Evolutionary conservation across 495 filamentous ascomycete species (phyloP).

Genomic region (Aspergillus nanangensis): DNA sequence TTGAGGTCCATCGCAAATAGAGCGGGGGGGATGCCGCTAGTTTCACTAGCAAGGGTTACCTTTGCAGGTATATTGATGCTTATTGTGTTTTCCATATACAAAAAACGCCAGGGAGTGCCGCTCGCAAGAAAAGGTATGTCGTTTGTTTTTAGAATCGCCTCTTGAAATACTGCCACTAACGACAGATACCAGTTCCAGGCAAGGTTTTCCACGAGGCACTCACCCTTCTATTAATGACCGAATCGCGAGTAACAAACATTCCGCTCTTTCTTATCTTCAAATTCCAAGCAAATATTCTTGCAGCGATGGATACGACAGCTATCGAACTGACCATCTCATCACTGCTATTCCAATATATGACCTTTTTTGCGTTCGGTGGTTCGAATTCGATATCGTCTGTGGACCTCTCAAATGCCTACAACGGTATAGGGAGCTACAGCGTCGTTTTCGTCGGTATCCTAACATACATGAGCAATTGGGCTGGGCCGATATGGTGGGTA

Average conservation of each 20-base stretch:
- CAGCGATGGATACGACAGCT: constrained; percentile 37
- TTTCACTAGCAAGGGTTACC: constrained; percentile 37
- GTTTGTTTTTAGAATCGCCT: not conserved
- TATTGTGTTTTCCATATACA: constrained; percentile 27
- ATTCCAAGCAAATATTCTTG: constrained; percentile 49
- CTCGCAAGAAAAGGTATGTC: constrained; percentile 12
- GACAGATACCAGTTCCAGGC: constrained; percentile 8
- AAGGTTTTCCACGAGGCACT: constrained; percentile 58
- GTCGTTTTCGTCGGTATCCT: constrained; percentile 66
- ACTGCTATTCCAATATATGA: constrained; percentile 64
- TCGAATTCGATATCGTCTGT: constrained; percentile 90
- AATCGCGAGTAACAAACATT: constrained; percentile 76
- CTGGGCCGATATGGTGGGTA: constrained; percentile 84
- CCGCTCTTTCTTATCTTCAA: constrained; percentile 78
- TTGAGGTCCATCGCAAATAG: constrained; percentile 37
- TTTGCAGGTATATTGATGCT: constrained; percentile 44
- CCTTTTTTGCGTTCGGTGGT: constrained; percentile 89
- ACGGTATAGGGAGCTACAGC: constrained; percentile 69
- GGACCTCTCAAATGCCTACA: constrained; percentile 79
- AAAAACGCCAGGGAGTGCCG: not conserved
- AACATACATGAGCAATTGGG: constrained; percentile 88
- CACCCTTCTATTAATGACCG: constrained; percentile 77
- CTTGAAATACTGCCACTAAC: constrained; percentile 12
- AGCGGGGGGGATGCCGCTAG: constrained; percentile 46
- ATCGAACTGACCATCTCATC: constrained; percentile 59